Base-by-base conservation (phyloP, 495 filamentous ascomycete species). In the Aspergillus conjunctus region DNA sequence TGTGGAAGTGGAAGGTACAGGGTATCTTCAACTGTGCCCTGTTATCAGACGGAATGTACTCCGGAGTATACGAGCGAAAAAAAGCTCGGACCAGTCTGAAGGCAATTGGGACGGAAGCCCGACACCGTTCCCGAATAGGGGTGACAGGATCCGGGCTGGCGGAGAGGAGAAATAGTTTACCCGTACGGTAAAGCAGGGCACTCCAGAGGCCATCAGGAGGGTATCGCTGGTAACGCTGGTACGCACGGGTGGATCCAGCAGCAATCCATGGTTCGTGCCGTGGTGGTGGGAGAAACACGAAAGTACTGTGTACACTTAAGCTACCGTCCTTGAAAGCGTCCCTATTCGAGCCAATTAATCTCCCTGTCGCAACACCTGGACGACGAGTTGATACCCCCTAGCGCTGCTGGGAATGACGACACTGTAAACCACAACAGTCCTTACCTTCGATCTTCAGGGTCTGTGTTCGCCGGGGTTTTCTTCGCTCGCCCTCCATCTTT, bases 61-160 rank as follows among this genome's bases (percentile, higher is more conserved):
- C n/a, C n/a, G n/a, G n/a, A n/a, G n/a, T n/a, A n/a, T 26, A 26
- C 26, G 26, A 26, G 26, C 26, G 26, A 26, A 5, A 26, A 5
- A 26, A 26, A 26, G 26, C 26, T 26, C 26, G 26, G n/a, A n/a
- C n/a, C n/a, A n/a, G n/a, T n/a, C n/a, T n/a, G n/a, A n/a, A n/a
- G n/a, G n/a, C n/a, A n/a, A n/a, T n/a, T n/a, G n/a, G n/a, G n/a
- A n/a, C n/a, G n/a, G n/a, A n/a, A n/a, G n/a, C n/a, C n/a, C n/a
- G n/a, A 18, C 15, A 17, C 43, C 9, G 18, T 18, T 17, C 15
- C 43, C 8, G 43, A 20, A 17, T 11, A 21, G 7, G 44, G 6
- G 78, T 88, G 37, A 22, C 20, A 48, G 20, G 44, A 7, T 7
- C 26, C 26, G 26, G 6, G 20, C n/a, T 20, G 17, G n/a, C 44